Evolutionary conservation across 2,329 filamentous ascomycete genomes (phyloP).

Genomic region (Aureobasidium lini): DNA sequence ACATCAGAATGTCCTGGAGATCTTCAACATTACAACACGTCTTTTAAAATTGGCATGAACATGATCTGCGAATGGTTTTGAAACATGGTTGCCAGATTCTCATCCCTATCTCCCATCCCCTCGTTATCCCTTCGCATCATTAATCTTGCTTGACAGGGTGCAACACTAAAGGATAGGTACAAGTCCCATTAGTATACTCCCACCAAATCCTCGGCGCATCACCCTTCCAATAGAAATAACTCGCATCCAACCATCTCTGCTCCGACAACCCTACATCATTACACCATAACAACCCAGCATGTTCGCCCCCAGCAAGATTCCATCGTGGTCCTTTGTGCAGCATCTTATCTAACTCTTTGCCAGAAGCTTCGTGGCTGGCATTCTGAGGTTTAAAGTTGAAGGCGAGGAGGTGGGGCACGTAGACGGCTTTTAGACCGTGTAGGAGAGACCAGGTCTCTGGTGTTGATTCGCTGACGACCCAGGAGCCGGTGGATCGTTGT

Average conservation of each 20-base stretch:
- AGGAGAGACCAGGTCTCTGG: background rate
- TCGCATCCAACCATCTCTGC: background rate
- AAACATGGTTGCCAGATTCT: no score
- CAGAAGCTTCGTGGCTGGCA: background rate
- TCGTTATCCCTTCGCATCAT: background rate
- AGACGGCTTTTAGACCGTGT: background rate
- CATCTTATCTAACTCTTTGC: background rate
- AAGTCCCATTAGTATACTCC: background rate
- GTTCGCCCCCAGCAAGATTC: background rate
- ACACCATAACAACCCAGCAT: background rate
- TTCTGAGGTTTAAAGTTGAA: background rate
- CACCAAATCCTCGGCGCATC: background rate
- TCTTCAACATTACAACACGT: no score
- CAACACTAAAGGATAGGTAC: background rate
- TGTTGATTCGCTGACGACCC: background rate
- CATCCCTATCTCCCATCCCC: no score
- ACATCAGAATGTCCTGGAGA: no score
- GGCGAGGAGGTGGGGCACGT: background rate
- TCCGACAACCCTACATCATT: background rate
- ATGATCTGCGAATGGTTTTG: no score
- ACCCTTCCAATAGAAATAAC: constrained; percentile 2
- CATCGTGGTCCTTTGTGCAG: background rate
- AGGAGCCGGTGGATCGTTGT: background rate
- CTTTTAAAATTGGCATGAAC: no score
- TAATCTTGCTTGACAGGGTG: background rate